Evolutionary conservation across 2,329 filamentous ascomycete genomes (phyloP), one percentile per base, ranked within the genome.

Genomic region (Ceratocystiopsis sp.): DNA sequence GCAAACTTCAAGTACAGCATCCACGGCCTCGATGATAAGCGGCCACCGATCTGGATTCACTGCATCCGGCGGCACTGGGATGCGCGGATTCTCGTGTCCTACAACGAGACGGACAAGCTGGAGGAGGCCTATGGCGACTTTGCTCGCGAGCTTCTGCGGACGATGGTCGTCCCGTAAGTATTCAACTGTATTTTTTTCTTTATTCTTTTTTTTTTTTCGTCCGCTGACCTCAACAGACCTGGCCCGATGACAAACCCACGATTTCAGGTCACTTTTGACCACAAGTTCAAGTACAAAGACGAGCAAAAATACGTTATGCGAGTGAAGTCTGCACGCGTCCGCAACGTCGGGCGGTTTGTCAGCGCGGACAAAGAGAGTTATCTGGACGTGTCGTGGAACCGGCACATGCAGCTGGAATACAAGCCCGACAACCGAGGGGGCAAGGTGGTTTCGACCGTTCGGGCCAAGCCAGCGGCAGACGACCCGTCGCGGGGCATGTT

Each of bases 61-160:
- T 57, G 53, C 17, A 47, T 58, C 15, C 51, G 48, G 4, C 54
- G 53, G 14, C 50, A 54, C 39, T 60, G 56, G 57, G 57, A 60
- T 41, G 42, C 55, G 9, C 52, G 50, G n/a, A 45, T 57, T 9
- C 38, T 48, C 8, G 40, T 54, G n/a, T 41, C 46, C 4, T 50
- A 54, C 42, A 48, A 43, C 37, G 37, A 50, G 5, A 48, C 43
- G 0, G 43, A 51, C 2, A 40, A 48, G n/a, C 17, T 52, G 8
- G 50, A 56, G 38, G 17, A 29, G 1, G 35, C 34, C 12, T 55
- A 51, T 36, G 52, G 50, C 6, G 38, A 40, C 2, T 57, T 58
- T 46, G 53, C 55, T 8, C 47, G 41, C 4, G 39, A 40, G n/a
- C 38, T 60, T 21, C n/a, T 55, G 19, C 41, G 47, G 4, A 52